Evolutionary conservation across 768 basidiomycete genomes (phyloP), one percentile per base, ranked within the genome.

Genomic region (Hortiboletus flavorubellus): DNA sequence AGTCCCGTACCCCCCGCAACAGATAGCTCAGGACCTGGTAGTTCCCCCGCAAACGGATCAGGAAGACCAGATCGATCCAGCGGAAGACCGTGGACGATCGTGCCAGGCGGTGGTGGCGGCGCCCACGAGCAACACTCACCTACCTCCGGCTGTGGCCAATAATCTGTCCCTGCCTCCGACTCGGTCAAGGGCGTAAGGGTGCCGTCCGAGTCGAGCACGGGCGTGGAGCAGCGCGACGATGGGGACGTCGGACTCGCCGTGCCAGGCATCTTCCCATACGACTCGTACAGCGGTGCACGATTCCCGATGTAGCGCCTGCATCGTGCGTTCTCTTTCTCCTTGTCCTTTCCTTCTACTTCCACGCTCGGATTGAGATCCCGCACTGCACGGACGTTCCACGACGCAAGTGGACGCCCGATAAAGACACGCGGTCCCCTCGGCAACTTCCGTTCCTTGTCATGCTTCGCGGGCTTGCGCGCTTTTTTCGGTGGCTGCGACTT

Each of bases 121-220:
- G 35, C 61, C 70, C 69, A 70, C 53, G 56, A 51, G 34, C 68
- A 70, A 35, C 39, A 61, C 46, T 72, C 70, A 4, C 70, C 69
- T 11, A 72, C 65, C n/a, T 52, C 70, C 0, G 69, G 69, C 48
- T 70, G 69, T 2, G 69, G 69, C 69, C 69, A 70, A n/a, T 52
- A 15, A 5, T 47, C 60, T 31, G 12, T 54, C 42, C 55, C 62
- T 29, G 10, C 52, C 40, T 58, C 61, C 21, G 45, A 2, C 29
- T 59, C 58, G 0, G 53, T 49, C 42, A 62, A 7, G n/a, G 59
- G 54, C 12, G 64, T 50, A 4, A 55, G 12, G 14, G 45, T 53
- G 7, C 60, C 41, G 7, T 63, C 66, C 38, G 61, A 64, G 7
- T 50, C 38, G 26, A 46, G 12, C 12, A 3, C 55, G 0, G 59